phyloP scores from a whole-genome alignment of 148 eudicot genomes.

The Tetragonia tetragonoides region DNA sequence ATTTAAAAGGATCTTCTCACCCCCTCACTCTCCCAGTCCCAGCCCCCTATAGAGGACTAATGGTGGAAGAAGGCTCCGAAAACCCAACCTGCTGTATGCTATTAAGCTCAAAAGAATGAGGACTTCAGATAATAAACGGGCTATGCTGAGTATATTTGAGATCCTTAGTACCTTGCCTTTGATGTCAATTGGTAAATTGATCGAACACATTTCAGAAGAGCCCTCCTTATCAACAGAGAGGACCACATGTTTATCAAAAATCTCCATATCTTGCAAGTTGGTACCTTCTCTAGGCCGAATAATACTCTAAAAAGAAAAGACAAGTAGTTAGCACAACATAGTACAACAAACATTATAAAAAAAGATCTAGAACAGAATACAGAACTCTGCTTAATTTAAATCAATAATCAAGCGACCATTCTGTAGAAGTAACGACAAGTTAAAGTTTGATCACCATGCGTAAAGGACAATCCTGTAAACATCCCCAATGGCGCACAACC shows the following conservation, averaged over 20 bases:
- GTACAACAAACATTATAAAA: neutral
- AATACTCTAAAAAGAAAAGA: slow-evolving; percentile 43
- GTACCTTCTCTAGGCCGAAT: slow-evolving; percentile 66
- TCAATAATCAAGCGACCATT: neutral
- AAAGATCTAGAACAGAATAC: neutral
- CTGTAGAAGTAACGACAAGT: neutral
- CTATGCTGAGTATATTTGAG: neutral
- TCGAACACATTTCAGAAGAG: slow-evolving; percentile 60
- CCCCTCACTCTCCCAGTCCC: neutral
- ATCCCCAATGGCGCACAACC: neutral
- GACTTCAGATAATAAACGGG: neutral
- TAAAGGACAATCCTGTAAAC: neutral
- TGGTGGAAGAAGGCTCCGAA: neutral
- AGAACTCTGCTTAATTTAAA: neutral
- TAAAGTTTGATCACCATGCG: neutral
- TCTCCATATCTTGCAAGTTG: slow-evolving; percentile 78
- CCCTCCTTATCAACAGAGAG: slow-evolving; percentile 58
- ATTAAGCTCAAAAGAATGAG: neutral
- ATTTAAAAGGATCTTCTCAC: neutral
- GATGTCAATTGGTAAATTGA: slow-evolving; percentile 56
- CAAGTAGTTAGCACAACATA: neutral
- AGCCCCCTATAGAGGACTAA: neutral
- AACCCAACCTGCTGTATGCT: neutral
- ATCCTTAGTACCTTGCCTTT: slow-evolving; percentile 46
- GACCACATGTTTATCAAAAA: slow-evolving; percentile 71